Evolutionary conservation across 768 basidiomycete genomes (phyloP).

Genomic region (Tylopilus felleus): DNA sequence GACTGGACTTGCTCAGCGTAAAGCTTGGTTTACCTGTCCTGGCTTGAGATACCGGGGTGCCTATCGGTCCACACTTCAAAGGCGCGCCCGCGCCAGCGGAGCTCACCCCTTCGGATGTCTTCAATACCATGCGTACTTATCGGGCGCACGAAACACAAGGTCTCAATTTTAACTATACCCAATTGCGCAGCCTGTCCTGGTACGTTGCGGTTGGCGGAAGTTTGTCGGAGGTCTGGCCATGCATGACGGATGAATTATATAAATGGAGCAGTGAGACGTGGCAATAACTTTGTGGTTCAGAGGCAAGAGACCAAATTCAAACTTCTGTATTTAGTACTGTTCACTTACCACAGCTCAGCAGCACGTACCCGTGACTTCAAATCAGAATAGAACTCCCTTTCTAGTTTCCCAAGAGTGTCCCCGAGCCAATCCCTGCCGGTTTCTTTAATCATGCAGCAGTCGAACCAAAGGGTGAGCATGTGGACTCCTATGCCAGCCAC

Average conservation of each 20-base stretch:
- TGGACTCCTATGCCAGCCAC: not conserved
- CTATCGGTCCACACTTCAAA: not conserved
- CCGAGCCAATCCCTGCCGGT: not conserved
- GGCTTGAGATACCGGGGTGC: not conserved
- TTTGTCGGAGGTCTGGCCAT: not conserved
- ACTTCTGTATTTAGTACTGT: not conserved
- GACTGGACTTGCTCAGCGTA: conserved; percentile 31
- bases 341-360: not conserved
- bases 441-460: not conserved
- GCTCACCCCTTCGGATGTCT: too few species aligned
- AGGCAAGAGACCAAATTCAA: not conserved
- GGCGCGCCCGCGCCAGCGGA: too few species aligned
- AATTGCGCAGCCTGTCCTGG: not conserved
- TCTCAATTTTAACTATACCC: not conserved
- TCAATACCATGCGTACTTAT: not conserved
- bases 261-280: not conserved
- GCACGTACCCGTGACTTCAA: conserved; percentile 1
- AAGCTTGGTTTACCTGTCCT: conserved; percentile 32
- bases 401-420: not conserved
- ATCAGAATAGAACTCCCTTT: not conserved
- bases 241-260: not conserved
- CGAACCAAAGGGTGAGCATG: not conserved
- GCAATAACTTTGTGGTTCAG: not conserved
- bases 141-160: not conserved
- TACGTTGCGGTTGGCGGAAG: not conserved